Evolutionary conservation across 495 filamentous ascomycete species (phyloP).

Genomic region (Eremomyces bilateralis): DNA sequence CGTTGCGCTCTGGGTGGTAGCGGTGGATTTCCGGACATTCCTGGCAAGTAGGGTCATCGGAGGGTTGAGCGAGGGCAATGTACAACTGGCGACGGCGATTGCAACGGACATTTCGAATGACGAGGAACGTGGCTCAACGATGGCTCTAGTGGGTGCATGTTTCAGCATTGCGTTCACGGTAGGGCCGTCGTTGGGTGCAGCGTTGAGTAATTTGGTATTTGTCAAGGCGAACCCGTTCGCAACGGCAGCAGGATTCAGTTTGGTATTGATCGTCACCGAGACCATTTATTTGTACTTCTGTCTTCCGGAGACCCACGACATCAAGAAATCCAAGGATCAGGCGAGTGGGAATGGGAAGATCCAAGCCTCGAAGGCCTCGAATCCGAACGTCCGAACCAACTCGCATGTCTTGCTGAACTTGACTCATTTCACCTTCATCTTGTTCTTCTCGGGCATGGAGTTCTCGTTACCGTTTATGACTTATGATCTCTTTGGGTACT

Average conservation of each 20-base stretch:
- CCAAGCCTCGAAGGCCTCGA: slow-evolving; percentile 14
- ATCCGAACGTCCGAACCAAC: slow-evolving; percentile 38
- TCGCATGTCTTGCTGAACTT: slow-evolving; percentile 63
- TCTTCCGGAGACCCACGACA: slow-evolving; percentile 74
- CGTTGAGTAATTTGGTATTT: slow-evolving; percentile 46
- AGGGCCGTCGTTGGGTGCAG: slow-evolving; percentile 78
- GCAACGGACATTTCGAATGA: slow-evolving; percentile 87
- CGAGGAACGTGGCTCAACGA: slow-evolving; percentile 60
- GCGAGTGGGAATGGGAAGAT: background rate
- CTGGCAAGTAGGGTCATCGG: slow-evolving; percentile 79
- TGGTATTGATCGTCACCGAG: slow-evolving; percentile 64
- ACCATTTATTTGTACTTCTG: slow-evolving; percentile 70
- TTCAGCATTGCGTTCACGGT: slow-evolving; percentile 97
- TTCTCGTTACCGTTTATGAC: slow-evolving; percentile 95
- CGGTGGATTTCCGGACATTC: slow-evolving; percentile 88
- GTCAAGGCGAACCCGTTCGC: slow-evolving; percentile 84
- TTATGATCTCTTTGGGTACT: slow-evolving; percentile 69
- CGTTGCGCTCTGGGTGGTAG: slow-evolving; percentile 82
- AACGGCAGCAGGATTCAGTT: slow-evolving; percentile 63
- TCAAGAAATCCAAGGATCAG: slow-evolving; percentile 4
- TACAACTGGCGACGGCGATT: slow-evolving; percentile 90
- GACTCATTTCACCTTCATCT: slow-evolving; percentile 74
- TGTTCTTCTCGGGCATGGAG: slow-evolving; percentile 95
- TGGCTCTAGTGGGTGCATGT: slow-evolving; percentile 88
- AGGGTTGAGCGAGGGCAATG: slow-evolving; percentile 87